Evolutionary conservation across 1,284 basidiomycete species (phyloP), one percentile per base, ranked within the genome.

Genomic region (Taiwanofungus camphoratus): DNA sequence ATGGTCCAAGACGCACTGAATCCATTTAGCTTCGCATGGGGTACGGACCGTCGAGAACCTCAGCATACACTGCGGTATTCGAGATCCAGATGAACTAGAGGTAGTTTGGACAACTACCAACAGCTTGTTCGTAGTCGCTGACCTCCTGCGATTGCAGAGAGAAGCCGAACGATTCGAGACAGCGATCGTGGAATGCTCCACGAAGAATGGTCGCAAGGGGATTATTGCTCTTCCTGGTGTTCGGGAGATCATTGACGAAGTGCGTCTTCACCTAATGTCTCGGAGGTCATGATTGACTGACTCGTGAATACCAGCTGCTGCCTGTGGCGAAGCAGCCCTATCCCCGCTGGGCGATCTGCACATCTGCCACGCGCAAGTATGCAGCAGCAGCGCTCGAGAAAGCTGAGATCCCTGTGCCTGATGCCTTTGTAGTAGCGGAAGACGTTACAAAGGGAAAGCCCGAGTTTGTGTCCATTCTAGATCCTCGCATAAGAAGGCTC

Each of bases 361-460:
- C 83, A 29, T 79, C 82, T 47, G 76, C 85, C 19, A 77, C 79
- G 42, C 64, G 79, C 55, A 67, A 49, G 4, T 84, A 84, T 55
- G 82, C 80, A 4, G 60, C 65, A 13, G 67, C 73, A 37, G 80
- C 78, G 21, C 63, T 86, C 38, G 57, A 55, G 18, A 67, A 69
- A 22, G 75, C 77, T 27, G 71, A 67, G 1, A 66, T 87, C 36
- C 70, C 73, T 18, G 53, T 70, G 12, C 82, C 82, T 4, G 75
- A 84, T 34, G 70, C 79, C 22, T 77, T 92, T 50, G 78, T 93
- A 35, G 81, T 79, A 6, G 82, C 89, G 12, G 83, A 92, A 57
- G 83, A 92, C 53, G 89, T 92, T 3, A 58, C 61, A 16, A 65
- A 78, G 46, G 92, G 92, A 27, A 94, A 94, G 66, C 92, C 91